phyloP scores from a whole-genome alignment of 306 rosid genomes.

The Fragaria iinumae region DNA sequence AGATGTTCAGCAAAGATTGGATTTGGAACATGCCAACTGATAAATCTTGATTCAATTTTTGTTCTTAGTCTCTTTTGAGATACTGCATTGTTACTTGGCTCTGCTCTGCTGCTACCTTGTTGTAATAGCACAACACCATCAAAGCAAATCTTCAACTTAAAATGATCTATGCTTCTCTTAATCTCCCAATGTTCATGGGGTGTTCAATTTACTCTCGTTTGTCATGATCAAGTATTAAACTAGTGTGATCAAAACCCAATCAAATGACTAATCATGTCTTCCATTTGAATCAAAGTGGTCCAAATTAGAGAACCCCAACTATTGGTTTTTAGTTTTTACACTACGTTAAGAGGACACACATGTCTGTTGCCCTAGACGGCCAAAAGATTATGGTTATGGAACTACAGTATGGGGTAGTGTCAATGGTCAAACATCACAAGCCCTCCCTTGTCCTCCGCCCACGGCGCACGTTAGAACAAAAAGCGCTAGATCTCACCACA shows the following conservation, averaged over 20 bases:
- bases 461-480: constrained; percentile 42
- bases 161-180: neutral
- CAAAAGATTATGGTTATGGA: neutral
- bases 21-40: neutral
- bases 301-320: neutral
- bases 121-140: neutral
- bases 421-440: constrained; percentile 43
- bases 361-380: constrained; percentile 2
- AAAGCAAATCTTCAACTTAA: neutral
- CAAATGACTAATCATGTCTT: neutral
- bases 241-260: neutral
- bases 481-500: constrained; percentile 34
- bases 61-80: neutral
- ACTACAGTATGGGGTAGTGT: constrained; percentile 34
- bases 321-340: neutral
- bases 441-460: constrained; percentile 24
- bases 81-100: neutral
- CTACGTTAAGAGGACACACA: neutral
- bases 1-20: neutral
- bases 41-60: neutral
- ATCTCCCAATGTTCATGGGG: neutral
- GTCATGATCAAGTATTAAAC: neutral
- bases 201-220: neutral
- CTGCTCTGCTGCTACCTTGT: neutral
- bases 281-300: neutral